Percentiles rank a stretch among this genome's conserved stretches.
Evolutionary conservation across 805 yeast species (phyloP).

Genomic region (Yamadazyma akitaensis): DNA sequence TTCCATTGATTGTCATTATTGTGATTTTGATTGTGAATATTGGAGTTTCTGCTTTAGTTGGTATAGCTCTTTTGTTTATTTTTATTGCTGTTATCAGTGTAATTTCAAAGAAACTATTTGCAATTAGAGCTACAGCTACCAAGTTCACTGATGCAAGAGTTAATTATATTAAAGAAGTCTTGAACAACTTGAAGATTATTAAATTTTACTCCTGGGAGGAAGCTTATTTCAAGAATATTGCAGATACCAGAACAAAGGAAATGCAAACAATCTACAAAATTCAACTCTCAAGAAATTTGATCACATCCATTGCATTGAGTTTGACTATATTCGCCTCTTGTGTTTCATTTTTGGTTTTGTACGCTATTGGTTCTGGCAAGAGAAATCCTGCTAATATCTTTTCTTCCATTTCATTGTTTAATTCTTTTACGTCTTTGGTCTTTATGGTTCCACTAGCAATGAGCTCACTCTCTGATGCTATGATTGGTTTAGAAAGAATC

Average conservation of each 20-base stretch:
- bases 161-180: constrained; percentile 69
- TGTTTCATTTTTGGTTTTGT: constrained; percentile 44
- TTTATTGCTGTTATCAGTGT: constrained; percentile 47
- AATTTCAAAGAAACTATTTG: constrained; percentile 51
- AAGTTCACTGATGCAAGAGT: constrained; percentile 75
- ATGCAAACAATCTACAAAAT: constrained; percentile 57
- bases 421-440: constrained; percentile 57
- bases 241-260: constrained; percentile 57
- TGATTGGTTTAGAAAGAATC: constrained; percentile 57
- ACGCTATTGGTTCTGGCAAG: constrained; percentile 26
- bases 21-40: constrained; percentile 63
- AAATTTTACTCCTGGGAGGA: constrained; percentile 91
- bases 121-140: constrained; percentile 55
- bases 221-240: constrained; percentile 61
- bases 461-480: constrained; percentile 65
- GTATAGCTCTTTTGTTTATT: constrained; percentile 54
- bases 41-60: constrained; percentile 72
- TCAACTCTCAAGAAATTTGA: constrained; percentile 61
- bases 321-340: constrained; percentile 72
- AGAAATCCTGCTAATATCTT: constrained; percentile 61
- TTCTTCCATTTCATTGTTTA: constrained; percentile 67
- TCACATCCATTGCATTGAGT: constrained; percentile 61
- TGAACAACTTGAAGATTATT: constrained; percentile 74
- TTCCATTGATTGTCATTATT: constrained; percentile 59
- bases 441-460: constrained; percentile 70